A percentile compares a stretch with the other conserved stretches of the same genome.
Conservation (phyloP, 129 eudicot species). For the Oenanthe sinensis region DNA sequence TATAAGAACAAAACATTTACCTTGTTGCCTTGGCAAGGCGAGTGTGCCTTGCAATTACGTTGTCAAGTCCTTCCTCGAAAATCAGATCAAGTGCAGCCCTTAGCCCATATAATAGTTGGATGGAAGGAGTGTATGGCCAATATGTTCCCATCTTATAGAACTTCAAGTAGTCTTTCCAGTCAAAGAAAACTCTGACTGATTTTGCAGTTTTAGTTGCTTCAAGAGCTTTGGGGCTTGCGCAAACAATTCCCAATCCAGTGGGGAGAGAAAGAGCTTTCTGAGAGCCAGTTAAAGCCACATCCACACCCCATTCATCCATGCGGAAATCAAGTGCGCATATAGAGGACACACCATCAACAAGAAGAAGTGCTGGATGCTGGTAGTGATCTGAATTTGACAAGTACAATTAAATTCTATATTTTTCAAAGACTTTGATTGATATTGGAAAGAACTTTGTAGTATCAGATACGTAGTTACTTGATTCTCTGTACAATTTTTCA, state of each 20-base stretch:
- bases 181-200: conserved; percentile 86
- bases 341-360: conserved; percentile 97
- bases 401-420: not conserved
- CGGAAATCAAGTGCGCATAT: conserved; percentile 98
- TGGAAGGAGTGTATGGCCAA: conserved; percentile 99
- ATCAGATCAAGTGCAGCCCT: conserved; percentile 89
- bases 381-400: conserved; percentile 56
- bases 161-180: conserved; percentile 94
- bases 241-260: conserved; percentile 96
- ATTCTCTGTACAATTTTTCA: not conserved
- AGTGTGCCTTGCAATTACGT: conserved; percentile 83
- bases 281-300: conserved; percentile 94
- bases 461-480: not conserved
- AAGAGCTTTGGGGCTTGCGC: conserved; percentile 92
- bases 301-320: conserved; percentile 99
- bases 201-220: conserved; percentile 85
- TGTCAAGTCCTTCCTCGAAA: conserved; percentile 96
- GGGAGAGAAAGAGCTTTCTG: conserved; percentile 98
- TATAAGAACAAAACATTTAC: conserved; percentile 15
- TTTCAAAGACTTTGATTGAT: not conserved
- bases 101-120: conserved; percentile 84
- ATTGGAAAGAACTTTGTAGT: not conserved
- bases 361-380: conserved; percentile 86
- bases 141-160: conserved; percentile 91
- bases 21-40: conserved; percentile 92